Conservation (phyloP, 257 asterid species). For the Forsythia viridissima region DNA sequence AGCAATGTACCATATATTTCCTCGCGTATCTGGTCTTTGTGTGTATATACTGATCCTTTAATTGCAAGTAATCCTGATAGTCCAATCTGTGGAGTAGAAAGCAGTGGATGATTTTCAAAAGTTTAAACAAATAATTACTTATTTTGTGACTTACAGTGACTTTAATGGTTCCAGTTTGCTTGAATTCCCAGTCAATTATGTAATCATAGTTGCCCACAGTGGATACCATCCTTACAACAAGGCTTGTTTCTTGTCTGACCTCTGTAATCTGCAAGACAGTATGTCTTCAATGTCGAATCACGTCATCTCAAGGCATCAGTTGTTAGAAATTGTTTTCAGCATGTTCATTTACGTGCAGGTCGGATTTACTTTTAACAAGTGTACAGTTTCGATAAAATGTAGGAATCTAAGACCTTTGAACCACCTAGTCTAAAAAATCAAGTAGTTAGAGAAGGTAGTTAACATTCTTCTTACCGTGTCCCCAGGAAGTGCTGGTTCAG, state of each 20-base stretch:
- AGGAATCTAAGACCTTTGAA: not conserved
- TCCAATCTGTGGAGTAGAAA: conserved; percentile 24
- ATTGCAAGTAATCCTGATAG: conserved; percentile 41
- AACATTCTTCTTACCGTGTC: not conserved
- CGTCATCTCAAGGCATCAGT: not conserved
- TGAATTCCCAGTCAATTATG: conserved; percentile 41
- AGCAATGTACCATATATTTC: conserved; percentile 35
- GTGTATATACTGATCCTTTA: conserved; percentile 27
- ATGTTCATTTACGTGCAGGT: too few species aligned
- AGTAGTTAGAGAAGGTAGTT: not conserved
- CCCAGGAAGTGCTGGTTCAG: conserved; percentile 9
- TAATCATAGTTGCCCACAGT: conserved; percentile 35
- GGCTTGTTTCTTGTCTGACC: conserved; percentile 28
- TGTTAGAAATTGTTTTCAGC: not conserved
- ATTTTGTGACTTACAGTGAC: conserved; percentile 20
- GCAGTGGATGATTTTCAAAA: not conserved
- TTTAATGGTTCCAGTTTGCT: conserved; percentile 35
- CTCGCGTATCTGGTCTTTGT: conserved; percentile 28
- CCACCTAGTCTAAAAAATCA: not conserved
- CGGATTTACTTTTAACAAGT: not conserved
- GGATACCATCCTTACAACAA: conserved; percentile 34
- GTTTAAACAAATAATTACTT: not conserved
- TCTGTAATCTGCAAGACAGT: conserved; percentile 14
- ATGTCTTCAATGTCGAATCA: not conserved
- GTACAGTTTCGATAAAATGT: too few species aligned